Percentiles rank a stretch among this genome's conserved stretches.
Conservation (phyloP, 2,329 filamentous ascomycete genomes). For the Xylaria sp. region DNA sequence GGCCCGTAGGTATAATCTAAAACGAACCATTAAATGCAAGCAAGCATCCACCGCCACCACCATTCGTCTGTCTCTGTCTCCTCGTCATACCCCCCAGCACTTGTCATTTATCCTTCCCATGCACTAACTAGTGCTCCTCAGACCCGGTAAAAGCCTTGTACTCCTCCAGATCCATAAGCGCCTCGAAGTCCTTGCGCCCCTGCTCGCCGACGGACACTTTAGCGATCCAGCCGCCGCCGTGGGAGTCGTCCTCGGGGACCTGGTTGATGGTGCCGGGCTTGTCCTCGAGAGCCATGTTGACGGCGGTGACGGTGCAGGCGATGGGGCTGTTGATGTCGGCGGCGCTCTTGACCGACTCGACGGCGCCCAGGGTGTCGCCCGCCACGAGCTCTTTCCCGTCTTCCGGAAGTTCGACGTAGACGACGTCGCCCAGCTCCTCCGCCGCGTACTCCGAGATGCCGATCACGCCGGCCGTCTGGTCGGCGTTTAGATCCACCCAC, state of each 20-base stretch:
- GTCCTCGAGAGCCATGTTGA: constrained; percentile 82
- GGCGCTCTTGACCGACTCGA: constrained; percentile 99
- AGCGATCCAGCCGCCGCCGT: constrained; percentile 89
- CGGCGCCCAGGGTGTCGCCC: constrained; percentile 89
- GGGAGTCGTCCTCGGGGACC: constrained; percentile 81
- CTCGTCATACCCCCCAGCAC: neutral
- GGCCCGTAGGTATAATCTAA: constrained; percentile 21
- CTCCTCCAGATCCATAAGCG: constrained; percentile 78
- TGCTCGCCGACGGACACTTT: constrained; percentile 81
- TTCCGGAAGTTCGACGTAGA: constrained; percentile 93
- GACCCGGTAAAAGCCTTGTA: constrained; percentile 79
- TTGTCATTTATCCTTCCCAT: neutral
- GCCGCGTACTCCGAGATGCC: constrained; percentile 95
- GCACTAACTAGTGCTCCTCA: constrained; percentile 50
- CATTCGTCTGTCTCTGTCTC: neutral
- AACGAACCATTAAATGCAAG: constrained; percentile 25
- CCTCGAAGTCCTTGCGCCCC: constrained; percentile 74
- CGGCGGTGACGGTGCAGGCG: constrained; percentile 77
- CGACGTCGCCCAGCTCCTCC: constrained; percentile 92
- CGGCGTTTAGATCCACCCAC: constrained; percentile 90
- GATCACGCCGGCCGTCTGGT: constrained; percentile 81
- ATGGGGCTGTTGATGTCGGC: constrained; percentile 95
- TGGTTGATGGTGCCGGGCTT: constrained; percentile 90
- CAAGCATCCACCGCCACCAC: neutral
- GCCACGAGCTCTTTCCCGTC: constrained; percentile 73